Base-by-base conservation (phyloP, 208 protist species). In the Porcisia deanei region DNA sequence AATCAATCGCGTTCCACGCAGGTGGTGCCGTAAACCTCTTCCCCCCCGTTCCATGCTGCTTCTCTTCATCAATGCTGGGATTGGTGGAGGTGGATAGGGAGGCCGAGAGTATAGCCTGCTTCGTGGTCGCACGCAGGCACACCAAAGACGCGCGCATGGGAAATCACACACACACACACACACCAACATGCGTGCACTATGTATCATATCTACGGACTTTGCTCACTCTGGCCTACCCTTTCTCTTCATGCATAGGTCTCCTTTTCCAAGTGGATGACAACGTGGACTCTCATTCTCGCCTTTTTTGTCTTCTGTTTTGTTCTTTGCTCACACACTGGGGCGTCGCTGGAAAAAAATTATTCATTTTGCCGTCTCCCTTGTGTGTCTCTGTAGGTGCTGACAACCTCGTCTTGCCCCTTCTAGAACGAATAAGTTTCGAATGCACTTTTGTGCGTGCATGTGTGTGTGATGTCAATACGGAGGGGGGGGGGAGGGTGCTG, bases 281-380 rank as follows among this genome's bases (percentile, higher is more conserved):
- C 22, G 25, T 16, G 43, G 34, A 18, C 67, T 64, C 0, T 43
- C 25, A 43, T 43, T 16, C 39, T 64, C 37, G 54, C 52, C 64
- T 55, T 71, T 53, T 47, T 63, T 69, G 10, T 77, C 1, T 77
- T 52, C 77, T 73, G 41, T 63, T 65, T 59, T 77, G 18, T 45
- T 47, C 2, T 25, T 2, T 8, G 2, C 4, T 25, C 12, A 49
- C 47, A 5, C 41, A 67, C 16, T 45, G 2, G 22, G 41, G 41
- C 39, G 22, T 22, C 14, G 9, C 18, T 47, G 63, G 10, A 18
- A 8, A 20, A 22, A 4, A 49, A 30, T 67, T 14, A 47, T 67
- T 67, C 37, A n/a, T 63, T 58, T 58, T 25, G 1, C 49, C 57
- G 9, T 67, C 39, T 47, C 7, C 20, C 41, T 18, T 8, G 22